Conservation (phyloP, 2,329 filamentous ascomycete species). For the Stagonosporopsis vannaccii region DNA sequence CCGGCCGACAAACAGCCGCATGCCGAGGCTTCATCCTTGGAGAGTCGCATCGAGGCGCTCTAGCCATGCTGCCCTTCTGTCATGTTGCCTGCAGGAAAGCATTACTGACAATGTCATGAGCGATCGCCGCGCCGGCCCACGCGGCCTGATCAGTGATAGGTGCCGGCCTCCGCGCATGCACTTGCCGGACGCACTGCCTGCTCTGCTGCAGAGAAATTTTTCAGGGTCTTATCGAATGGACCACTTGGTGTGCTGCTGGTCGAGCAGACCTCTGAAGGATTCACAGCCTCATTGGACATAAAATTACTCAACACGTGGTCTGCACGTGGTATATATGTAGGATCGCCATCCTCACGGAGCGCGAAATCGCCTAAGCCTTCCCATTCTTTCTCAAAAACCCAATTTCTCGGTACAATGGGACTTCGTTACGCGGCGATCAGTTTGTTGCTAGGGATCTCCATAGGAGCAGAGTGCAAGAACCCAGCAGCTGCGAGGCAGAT, state of each 20-base stretch:
- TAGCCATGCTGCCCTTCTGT: conserved; percentile 1
- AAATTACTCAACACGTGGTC: conserved; percentile 8
- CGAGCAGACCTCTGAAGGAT: conserved; percentile 10
- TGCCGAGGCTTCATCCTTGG: not conserved
- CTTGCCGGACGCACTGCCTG: conserved; percentile 1
- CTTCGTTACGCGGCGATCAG: conserved; percentile 10
- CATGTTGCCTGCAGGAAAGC: conserved; percentile 10
- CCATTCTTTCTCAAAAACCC: not conserved
- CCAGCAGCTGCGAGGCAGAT: conserved; percentile 16
- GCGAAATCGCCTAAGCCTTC: conserved; percentile 3
- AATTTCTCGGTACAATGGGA: conserved; percentile 9
- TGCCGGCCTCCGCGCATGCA: not conserved
- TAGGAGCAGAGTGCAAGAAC: conserved; percentile 17
- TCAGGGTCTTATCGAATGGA: conserved; percentile 9
- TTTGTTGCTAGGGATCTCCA: conserved; percentile 6
- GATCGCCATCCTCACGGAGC: conserved; percentile 9
- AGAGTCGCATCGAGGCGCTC: not conserved
- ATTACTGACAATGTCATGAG: conserved; percentile 3
- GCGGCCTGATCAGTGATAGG: not conserved
- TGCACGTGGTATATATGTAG: conserved; percentile 14
- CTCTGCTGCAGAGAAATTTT: conserved; percentile 12
- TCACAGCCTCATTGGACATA: not conserved
- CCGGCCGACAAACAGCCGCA: conserved; percentile 6
- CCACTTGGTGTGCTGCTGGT: conserved; percentile 13
- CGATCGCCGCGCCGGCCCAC: not conserved